Evolutionary conservation across 2,329 filamentous ascomycete genomes (phyloP), one percentile per base, ranked within the genome.

Genomic region (Karstenula rhodostoma): DNA sequence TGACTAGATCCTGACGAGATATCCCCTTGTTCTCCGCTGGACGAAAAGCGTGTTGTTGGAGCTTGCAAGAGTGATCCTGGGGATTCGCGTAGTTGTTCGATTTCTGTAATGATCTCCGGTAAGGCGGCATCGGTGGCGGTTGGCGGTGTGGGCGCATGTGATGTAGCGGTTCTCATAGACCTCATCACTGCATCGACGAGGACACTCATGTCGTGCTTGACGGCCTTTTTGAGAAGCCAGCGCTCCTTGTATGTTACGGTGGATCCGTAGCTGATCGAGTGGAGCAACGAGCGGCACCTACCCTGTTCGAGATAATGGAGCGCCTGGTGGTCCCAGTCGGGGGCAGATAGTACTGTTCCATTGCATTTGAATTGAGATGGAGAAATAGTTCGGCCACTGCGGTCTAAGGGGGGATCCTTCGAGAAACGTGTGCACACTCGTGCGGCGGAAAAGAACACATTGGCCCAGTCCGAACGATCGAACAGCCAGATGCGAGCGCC

Each of bases 401-500:
- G n/a, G 37, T 57, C 56, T 13, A 47, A 6, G 19, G 46, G 46
- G 3, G 42, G 13, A 5, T 51, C 22, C 8, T 48, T 47, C 7
- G 46, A 43, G 33, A 63, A 63, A 27, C 35, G 25, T 4, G 56
- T 57, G 33, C 60, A 63, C 15, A 63, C 42, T 47, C 60, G 49
- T n/a, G 60, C 60, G 4, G 60, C 60, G 23, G 60, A 63, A 43
- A 63, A 60, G 44, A 63, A 63, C 13, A 63, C 49, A 33, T 63
- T 63, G 29, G 60, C 58, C 47, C 57, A 54, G n/a, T 63, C 60
- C 10, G 56, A 56, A 35, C 59, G 58, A 56, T 60, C 58, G 35
- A 56, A 55, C 10, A 40, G 42, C 40, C 44, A 60, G 15, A 60
- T 13, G 5, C 46, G 32, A n/a, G 42, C 27, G 5, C 27, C 51